These are phyloP conservation scores for Cladochytrium tenue DNA, from an alignment of 371 early-diverging fungal genomes.

Conservation along the genomic window DNA sequence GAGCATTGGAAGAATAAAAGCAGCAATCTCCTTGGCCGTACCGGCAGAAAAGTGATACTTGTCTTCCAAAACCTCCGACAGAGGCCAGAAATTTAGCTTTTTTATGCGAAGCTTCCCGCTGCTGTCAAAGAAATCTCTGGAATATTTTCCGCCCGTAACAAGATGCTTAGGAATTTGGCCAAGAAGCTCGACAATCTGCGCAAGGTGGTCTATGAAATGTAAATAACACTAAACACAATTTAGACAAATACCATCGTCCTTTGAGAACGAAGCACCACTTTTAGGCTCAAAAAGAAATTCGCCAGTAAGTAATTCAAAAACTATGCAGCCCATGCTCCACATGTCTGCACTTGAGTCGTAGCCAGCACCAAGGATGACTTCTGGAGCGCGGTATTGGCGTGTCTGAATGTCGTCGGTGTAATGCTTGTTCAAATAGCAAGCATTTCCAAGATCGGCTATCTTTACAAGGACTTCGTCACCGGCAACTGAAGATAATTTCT, in stretches of 20 bases:
- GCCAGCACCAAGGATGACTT: conserved; percentile 91
- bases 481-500: no score
- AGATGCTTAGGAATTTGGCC: conserved; percentile 77
- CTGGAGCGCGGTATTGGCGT: conserved; percentile 96
- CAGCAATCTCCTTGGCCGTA: conserved; percentile 36
- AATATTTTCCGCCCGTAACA: conserved; percentile 73
- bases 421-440: conserved; percentile 92
- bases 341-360: conserved; percentile 95
- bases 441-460: conserved; percentile 96
- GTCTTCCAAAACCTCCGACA: conserved; percentile 79
- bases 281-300: conserved; percentile 94
- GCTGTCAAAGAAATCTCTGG: conserved; percentile 74
- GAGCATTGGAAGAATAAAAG: conserved; percentile 49
- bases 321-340: conserved; percentile 96
- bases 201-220: conserved; percentile 79
- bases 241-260: conserved; percentile 78
- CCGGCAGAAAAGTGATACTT: conserved; percentile 67
- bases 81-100: conserved; percentile 75
- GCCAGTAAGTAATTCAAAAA: conserved; percentile 89
- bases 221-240: background rate
- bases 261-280: conserved; percentile 74
- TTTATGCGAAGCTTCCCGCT: conserved; percentile 75
- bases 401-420: conserved; percentile 97
- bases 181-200: conserved; percentile 91
- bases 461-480: conserved; percentile 60